Evolutionary conservation across 345 rosid genomes (phyloP).

Genomic region (Salix dunnii): DNA sequence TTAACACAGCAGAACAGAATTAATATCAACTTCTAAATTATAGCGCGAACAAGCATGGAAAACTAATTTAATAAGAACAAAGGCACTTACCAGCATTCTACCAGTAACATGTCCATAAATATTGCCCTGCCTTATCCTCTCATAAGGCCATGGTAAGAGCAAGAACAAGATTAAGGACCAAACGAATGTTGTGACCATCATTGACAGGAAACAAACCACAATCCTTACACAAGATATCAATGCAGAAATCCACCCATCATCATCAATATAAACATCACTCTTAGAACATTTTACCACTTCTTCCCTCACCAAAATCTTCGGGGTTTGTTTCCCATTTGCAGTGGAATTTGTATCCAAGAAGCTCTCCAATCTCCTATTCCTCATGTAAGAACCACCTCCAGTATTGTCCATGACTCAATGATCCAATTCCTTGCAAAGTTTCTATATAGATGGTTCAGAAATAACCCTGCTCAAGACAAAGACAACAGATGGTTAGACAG

Average conservation of each 20-base stretch:
- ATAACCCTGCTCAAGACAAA: background rate
- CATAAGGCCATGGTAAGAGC: slow-evolving; percentile 50
- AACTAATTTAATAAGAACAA: background rate
- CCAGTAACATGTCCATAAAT: slow-evolving; percentile 58
- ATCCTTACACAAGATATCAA: slow-evolving; percentile 45
- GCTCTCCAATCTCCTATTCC: slow-evolving; percentile 47
- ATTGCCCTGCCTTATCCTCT: slow-evolving; percentile 52
- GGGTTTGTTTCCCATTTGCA: slow-evolving; percentile 16
- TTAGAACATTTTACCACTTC: slow-evolving; percentile 6
- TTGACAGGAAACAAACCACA: slow-evolving; percentile 39
- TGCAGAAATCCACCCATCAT: slow-evolving; percentile 42
- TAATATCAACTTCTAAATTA: background rate
- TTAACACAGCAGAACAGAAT: background rate
- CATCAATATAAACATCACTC: slow-evolving; percentile 29
- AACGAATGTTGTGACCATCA: slow-evolving; percentile 46
- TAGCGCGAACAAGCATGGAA: background rate
- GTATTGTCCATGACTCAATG: slow-evolving; percentile 26
- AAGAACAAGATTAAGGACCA: slow-evolving; percentile 46
- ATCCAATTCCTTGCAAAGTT: background rate
- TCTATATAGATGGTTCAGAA: background rate
- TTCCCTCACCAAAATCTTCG: slow-evolving; percentile 10
- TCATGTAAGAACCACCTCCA: slow-evolving; percentile 35
- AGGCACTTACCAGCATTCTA: slow-evolving; percentile 45
- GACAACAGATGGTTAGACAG: background rate
- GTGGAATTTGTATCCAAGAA: slow-evolving; percentile 26